These are phyloP conservation scores for Magnaporthiopsis incrustans DNA, from an alignment of 2,329 filamentous ascomycete genomes.

Conservation along the genomic window DNA sequence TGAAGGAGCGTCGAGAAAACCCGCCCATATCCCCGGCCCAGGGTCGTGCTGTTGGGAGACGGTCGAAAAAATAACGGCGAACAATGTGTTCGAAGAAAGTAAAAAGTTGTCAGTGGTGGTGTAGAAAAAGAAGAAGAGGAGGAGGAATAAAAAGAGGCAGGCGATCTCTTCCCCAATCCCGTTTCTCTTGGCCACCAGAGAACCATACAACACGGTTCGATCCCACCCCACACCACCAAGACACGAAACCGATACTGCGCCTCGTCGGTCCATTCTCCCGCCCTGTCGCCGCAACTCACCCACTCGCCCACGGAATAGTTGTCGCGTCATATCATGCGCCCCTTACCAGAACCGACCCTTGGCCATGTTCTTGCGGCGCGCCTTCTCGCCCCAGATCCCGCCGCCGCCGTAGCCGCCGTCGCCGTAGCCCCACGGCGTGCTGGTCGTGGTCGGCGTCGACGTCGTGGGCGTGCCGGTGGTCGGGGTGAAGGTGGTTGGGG, in stretches of 20 bases:
- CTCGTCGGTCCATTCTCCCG: background rate
- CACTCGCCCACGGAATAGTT: too few relatives aligned
- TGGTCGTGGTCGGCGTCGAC: constrained; percentile 1
- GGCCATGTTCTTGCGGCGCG: background rate
- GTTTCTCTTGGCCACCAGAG: background rate
- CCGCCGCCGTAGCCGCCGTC: constrained; percentile 1
- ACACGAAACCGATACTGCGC: background rate
- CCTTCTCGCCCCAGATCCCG: background rate
- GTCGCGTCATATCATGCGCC: too few relatives aligned
- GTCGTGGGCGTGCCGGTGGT: background rate
- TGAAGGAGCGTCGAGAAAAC: background rate
- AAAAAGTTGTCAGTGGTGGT: background rate
- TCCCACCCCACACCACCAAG: too few relatives aligned
- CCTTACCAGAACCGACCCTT: too few relatives aligned
- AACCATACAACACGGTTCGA: background rate
- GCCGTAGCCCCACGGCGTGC: constrained; percentile 3
- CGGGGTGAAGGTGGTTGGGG: background rate
- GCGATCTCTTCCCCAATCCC: background rate
- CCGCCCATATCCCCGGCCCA: background rate
- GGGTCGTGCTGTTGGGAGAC: background rate
- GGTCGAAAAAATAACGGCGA: background rate
- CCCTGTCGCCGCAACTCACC: too few relatives aligned
- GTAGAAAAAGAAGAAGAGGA: too few relatives aligned
- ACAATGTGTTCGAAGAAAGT: background rate
- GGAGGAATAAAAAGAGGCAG: too few relatives aligned